phyloP scores from a whole-genome alignment of 768 basidiomycete genomes.

The Phanerodontia chrysosporium region DNA sequence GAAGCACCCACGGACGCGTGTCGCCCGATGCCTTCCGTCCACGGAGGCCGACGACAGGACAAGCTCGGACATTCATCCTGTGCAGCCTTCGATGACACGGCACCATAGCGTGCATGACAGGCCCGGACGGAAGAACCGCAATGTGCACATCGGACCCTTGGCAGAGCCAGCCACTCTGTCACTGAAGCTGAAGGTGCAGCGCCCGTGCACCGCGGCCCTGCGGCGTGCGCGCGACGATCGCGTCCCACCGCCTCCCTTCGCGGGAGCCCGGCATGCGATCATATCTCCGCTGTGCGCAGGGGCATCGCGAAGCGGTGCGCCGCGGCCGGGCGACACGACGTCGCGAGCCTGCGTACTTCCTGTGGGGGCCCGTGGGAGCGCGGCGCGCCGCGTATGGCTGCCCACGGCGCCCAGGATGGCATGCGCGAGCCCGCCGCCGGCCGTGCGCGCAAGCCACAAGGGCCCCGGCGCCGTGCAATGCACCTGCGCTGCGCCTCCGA shows the following conservation, averaged over 20 bases:
- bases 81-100: too few species aligned
- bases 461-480: not conserved
- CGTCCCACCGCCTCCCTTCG: not conserved
- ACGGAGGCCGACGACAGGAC: too few species aligned
- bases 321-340: not conserved
- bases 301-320: not conserved
- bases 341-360: not conserved
- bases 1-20: too few species aligned
- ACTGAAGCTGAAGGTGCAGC: too few species aligned
- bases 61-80: too few species aligned
- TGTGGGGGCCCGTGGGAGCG: not conserved
- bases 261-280: not conserved
- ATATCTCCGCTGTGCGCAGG: not conserved
- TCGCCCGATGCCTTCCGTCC: too few species aligned
- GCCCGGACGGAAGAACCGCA: not conserved
- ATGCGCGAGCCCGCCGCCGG: not conserved
- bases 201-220: not conserved
- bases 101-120: too few species aligned
- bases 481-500: not conserved
- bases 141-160: not conserved
- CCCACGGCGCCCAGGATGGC: not conserved
- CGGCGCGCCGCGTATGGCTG: not conserved
- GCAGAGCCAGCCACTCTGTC: too few species aligned
- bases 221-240: not conserved
- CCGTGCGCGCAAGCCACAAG: not conserved